Percentiles rank a stretch among this genome's conserved stretches.
Evolutionary conservation across 768 basidiomycete genomes (phyloP).

Genomic region (Lactifluus pinguis): DNA sequence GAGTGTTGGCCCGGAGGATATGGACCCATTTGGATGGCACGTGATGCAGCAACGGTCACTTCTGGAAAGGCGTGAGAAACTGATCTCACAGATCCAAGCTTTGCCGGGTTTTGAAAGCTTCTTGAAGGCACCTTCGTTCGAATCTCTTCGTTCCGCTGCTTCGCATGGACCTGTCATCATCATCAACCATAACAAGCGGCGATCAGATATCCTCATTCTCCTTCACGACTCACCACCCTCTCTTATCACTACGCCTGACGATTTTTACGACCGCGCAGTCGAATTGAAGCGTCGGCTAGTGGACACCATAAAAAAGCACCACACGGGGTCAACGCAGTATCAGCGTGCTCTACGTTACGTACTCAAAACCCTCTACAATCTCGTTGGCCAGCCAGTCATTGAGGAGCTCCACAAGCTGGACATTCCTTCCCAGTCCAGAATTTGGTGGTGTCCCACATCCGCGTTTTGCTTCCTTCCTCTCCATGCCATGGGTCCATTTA

Average conservation of each 20-base stretch:
- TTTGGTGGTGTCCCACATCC: neutral
- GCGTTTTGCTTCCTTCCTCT: neutral
- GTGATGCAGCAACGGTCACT: neutral
- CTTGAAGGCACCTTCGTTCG: neutral
- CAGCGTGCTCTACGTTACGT: neutral
- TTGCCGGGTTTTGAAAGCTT: neutral
- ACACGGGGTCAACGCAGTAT: neutral
- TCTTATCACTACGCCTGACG: conserved; percentile 13
- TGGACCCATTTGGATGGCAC: neutral
- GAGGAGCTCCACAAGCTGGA: neutral
- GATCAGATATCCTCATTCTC: neutral
- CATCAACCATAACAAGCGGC: neutral
- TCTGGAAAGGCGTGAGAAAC: neutral
- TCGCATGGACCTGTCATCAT: neutral
- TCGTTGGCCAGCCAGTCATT: conserved; percentile 7
- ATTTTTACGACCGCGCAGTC: neutral
- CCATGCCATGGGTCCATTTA: neutral
- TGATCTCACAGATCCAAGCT: neutral
- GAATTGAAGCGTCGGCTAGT: neutral
- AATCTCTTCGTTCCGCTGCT: neutral
- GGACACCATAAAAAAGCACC: neutral
- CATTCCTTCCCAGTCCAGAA: neutral
- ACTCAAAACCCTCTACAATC: neutral
- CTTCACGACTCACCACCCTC: conserved; percentile 45
- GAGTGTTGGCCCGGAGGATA: neutral